phyloP scores from a whole-genome alignment of 2,329 filamentous ascomycete genomes.

The Phoma sp. region DNA sequence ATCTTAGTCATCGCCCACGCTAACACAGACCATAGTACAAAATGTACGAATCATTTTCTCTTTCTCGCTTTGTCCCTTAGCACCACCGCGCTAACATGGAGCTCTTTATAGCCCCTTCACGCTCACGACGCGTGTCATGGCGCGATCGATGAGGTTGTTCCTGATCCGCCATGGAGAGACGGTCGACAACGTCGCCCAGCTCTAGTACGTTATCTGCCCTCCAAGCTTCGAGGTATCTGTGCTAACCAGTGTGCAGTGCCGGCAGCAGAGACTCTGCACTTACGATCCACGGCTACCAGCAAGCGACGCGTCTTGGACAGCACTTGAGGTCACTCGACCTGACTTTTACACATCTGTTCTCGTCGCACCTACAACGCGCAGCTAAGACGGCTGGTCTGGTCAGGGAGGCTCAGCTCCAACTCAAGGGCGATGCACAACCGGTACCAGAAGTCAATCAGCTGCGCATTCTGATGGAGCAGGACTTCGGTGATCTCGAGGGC shows the following conservation, averaged over 20 bases:
- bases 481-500: slow-evolving; percentile 76
- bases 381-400: slow-evolving; percentile 73
- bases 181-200: slow-evolving; percentile 81
- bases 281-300: slow-evolving; percentile 81
- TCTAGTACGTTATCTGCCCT: slow-evolving; percentile 63
- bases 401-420: slow-evolving; percentile 58
- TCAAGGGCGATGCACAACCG: neutral
- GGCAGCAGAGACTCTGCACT: slow-evolving; percentile 80
- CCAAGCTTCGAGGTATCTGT: neutral
- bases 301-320: slow-evolving; percentile 73
- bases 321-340: slow-evolving; percentile 70
- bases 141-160: slow-evolving; percentile 66
- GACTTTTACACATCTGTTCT: slow-evolving; percentile 73
- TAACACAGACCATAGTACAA: slow-evolving; percentile 19
- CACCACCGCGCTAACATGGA: slow-evolving; percentile 21
- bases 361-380: slow-evolving; percentile 79
- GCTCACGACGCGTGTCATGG: slow-evolving; percentile 32
- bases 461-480: slow-evolving; percentile 68
- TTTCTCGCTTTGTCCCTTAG: slow-evolving; percentile 1
- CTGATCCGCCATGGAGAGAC: slow-evolving; percentile 89
- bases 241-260: slow-evolving; percentile 60
- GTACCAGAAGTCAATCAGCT: slow-evolving; percentile 34
- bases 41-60: slow-evolving; percentile 3
- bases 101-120: slow-evolving; percentile 13
- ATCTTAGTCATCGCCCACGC: slow-evolving; percentile 19